phyloP scores from a whole-genome alignment of 192 early-diverging fungal genomes.

The Geosiphon pyriformis region DNA sequence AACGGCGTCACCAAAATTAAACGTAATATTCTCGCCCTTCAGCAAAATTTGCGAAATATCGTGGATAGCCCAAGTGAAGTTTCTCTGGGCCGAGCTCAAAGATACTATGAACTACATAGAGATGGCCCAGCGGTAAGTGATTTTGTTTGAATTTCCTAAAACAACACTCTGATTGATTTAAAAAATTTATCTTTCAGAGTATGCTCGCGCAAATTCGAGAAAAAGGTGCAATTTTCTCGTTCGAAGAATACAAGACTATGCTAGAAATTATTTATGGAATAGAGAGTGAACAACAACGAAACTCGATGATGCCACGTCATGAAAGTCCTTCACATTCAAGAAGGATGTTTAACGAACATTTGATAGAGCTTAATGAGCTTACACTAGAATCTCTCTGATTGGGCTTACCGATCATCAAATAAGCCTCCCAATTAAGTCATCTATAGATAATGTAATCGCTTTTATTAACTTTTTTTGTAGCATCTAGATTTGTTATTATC shows the following conservation, averaged over 20 bases:
- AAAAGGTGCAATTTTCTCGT: constrained; percentile 55
- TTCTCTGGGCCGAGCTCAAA: constrained; percentile 60
- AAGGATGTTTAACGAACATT: constrained; percentile 34
- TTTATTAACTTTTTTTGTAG: no score
- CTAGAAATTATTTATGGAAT: constrained; percentile 63
- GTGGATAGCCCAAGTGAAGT: constrained; percentile 53
- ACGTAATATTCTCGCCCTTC: constrained; percentile 78
- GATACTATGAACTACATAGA: constrained; percentile 72
- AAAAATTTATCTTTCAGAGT: constrained; percentile 33
- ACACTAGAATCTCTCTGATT: constrained; percentile 32
- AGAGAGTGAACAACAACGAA: constrained; percentile 5
- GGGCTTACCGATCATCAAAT: no score
- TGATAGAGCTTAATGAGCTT: constrained; percentile 38
- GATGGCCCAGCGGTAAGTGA: constrained; percentile 44
- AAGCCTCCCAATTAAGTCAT: no score
- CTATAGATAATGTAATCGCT: no score
- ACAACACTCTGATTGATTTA: neutral
- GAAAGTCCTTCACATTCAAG: constrained; percentile 20
- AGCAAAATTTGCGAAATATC: constrained; percentile 86
- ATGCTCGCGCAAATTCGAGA: constrained; percentile 56
- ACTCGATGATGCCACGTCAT: neutral
- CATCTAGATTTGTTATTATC: no score
- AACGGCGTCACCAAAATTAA: constrained; percentile 73
- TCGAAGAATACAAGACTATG: constrained; percentile 78
- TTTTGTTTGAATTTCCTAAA: neutral